Base-by-base conservation (phyloP, 2,329 filamentous ascomycete species). In the Nannizziopsis arthrosporioides region DNA sequence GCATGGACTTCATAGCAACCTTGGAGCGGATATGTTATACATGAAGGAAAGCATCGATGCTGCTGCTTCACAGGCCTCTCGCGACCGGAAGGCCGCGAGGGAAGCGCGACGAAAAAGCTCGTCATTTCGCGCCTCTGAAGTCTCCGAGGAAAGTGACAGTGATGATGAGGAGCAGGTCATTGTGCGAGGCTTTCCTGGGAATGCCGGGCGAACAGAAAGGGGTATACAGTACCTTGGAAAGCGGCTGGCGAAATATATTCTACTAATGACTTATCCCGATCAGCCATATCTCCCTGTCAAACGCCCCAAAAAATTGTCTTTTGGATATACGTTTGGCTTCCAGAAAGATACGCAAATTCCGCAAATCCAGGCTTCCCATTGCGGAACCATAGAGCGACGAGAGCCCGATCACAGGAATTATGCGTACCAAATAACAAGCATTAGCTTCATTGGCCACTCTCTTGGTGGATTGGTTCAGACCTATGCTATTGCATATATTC, bases 191-290 rank as follows among this genome's bases (percentile, higher is more conserved):
- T 96, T 90, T 61, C 80, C 82, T 5, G 88, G 86, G 41, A 96
- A 96, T 63, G 86, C 85, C 6, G 87, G 86, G 31, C 82, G 84
- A 49, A 98, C 92, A 1, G 92, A 98, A 67, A 81, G 83, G 54
- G 92, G 92, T 12, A 96, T 98, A 60, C 94, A 96, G 64, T 98
- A 94, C 64, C 77, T 98, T 4, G 92, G 92, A 15, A 96, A 96
- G 64, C 79, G 92, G 44, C 76, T 98, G 19, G 92, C 92, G 15
- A 89, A 89, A 69, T 94, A 90, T 62, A 79, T 96, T 27, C 73
- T 98, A 38, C 77, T 82, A 45, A 81, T 94, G 69, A 94, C 90
- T 27, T 94, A 94, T 61, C 92, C 92, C 0, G 88, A 95, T 60
- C 89, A 96, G 59, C 88, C 90, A 3, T 94, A 82, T 58, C 72